Evolutionary conservation across 2,329 filamentous ascomycete genomes (phyloP).

Genomic region (Fusarium fujikuroi): DNA sequence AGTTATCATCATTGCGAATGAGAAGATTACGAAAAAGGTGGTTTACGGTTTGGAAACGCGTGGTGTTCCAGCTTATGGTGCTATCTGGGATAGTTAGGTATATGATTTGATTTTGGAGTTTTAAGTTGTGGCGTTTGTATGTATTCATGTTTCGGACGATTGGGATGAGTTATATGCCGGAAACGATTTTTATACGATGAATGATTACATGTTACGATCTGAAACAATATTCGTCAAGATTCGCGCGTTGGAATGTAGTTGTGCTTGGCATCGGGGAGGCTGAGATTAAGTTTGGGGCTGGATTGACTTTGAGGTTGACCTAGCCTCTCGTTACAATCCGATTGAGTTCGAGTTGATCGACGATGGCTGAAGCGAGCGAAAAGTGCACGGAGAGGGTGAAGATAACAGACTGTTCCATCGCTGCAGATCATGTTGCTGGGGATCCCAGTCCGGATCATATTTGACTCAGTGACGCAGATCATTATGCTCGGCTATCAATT

Average conservation of each 20-base stretch:
- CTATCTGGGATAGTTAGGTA: constrained; percentile 72
- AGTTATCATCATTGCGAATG: constrained; percentile 78
- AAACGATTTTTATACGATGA: constrained; percentile 11
- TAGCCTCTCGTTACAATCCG: neutral
- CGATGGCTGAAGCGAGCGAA: neutral
- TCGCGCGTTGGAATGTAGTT: constrained; percentile 3
- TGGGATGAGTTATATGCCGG: neutral
- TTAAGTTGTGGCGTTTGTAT: neutral
- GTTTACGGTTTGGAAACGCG: constrained; percentile 75
- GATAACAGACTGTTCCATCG: neutral
- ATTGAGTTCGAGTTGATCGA: constrained; percentile 20
- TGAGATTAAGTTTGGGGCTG: constrained; percentile 14
- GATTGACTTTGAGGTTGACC: neutral
- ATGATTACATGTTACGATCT: constrained; percentile 12
- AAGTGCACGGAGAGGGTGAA: neutral
- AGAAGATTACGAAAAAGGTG: constrained; percentile 72
- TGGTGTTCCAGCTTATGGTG: constrained; percentile 75
- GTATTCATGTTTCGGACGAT: neutral
- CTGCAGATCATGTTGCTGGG: neutral
- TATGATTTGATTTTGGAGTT: neutral
- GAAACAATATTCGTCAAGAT: neutral
- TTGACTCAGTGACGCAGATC: neutral
- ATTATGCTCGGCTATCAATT: neutral
- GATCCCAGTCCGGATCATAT: neutral
- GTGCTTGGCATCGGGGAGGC: neutral